phyloP scores from a whole-genome alignment of 768 basidiomycete species.

The Galerina sulciceps region DNA sequence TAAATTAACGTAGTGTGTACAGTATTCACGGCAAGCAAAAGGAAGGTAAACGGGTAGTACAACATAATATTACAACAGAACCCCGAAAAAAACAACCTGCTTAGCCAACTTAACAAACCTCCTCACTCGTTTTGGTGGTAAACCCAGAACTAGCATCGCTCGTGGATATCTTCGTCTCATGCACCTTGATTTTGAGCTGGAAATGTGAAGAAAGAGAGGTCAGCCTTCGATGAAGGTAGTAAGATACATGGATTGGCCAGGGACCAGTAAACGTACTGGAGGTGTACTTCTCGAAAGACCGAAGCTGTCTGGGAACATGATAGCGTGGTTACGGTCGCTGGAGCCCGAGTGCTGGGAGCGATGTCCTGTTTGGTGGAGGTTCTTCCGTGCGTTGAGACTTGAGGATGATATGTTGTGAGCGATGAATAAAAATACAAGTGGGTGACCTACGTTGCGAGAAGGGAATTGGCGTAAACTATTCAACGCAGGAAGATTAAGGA shows the following conservation, averaged over 20 bases:
- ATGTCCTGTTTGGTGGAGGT: not conserved
- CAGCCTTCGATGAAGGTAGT: no score
- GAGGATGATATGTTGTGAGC: not conserved
- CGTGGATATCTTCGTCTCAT: not conserved
- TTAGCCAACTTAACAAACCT: no score
- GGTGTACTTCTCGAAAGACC: not conserved
- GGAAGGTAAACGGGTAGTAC: no score
- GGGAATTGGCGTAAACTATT: constrained; percentile 54
- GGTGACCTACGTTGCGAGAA: constrained; percentile 47
- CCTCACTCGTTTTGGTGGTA: no score
- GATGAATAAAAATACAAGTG: not conserved
- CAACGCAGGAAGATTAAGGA: not conserved
- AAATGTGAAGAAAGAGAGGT: no score
- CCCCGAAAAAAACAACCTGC: no score
- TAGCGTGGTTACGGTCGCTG: constrained; percentile 8
- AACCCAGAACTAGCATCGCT: not conserved
- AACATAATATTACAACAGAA: no score
- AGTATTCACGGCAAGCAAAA: no score
- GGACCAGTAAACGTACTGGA: not conserved
- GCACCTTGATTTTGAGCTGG: not conserved
- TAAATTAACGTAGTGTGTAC: no score
- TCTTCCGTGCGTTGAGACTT: constrained; percentile 12
- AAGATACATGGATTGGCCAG: no score
- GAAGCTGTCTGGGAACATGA: constrained; percentile 14
- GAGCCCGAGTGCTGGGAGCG: constrained; percentile 5